phyloP scores from a whole-genome alignment of 2,329 filamentous ascomycete genomes.

The Paracorniculantispora psalliotae region DNA sequence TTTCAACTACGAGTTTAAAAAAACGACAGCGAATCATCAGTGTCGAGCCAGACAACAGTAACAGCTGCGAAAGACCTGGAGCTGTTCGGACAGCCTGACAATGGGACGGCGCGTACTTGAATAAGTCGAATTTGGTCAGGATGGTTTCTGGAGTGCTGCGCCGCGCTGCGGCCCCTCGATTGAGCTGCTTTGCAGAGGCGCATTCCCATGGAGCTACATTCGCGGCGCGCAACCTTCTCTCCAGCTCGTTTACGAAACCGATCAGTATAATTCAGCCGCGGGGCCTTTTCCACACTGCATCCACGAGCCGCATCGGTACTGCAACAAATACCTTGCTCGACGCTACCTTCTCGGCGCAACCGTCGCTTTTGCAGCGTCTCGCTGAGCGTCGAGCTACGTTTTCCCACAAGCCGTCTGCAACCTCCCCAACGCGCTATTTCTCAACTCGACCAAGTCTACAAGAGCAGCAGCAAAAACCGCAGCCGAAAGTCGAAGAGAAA shows the following conservation, averaged over 20 bases:
- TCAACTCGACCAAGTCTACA: background rate
- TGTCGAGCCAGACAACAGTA: background rate
- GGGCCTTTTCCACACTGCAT: background rate
- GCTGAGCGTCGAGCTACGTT: background rate
- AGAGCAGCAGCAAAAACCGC: constrained; percentile 12
- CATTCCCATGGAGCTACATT: constrained; percentile 24
- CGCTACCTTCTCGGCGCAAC: background rate
- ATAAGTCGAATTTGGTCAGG: constrained; percentile 24
- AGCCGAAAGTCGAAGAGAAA: constrained; percentile 19
- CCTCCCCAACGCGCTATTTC: background rate
- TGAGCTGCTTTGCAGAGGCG: constrained; percentile 27
- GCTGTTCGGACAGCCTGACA: background rate
- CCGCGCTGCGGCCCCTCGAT: constrained; percentile 44
- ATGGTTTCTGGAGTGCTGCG: constrained; percentile 48
- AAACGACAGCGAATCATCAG: background rate
- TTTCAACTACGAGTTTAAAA: background rate
- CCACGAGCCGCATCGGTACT: background rate
- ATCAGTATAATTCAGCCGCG: background rate
- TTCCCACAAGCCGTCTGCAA: background rate
- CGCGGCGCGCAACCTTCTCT: constrained; percentile 14
- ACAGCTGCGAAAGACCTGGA: background rate
- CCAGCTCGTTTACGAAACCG: background rate
- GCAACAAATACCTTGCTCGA: background rate
- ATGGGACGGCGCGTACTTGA: constrained; percentile 5
- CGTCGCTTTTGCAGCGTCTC: background rate